Percentiles rank a stretch among this genome's conserved stretches.
These are phyloP conservation scores for Aspergillus hortae DNA, from an alignment of 2,329 filamentous ascomycete genomes.

Conservation along the genomic window DNA sequence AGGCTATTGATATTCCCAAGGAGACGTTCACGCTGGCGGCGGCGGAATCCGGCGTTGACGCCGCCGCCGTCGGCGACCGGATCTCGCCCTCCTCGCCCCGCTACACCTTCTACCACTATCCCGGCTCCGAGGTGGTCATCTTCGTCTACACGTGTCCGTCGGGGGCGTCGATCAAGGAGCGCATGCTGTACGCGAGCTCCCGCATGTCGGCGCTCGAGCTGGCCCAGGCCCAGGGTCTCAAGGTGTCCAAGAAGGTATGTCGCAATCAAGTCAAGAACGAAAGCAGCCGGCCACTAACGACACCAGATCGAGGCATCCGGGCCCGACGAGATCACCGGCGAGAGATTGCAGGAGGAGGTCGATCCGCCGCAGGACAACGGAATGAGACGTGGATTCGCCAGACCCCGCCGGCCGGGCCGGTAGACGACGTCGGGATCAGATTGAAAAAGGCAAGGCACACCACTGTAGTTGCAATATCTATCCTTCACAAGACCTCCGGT, in stretches of 20 bases:
- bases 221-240: slow-evolving; percentile 55
- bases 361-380: slow-evolving; percentile 46
- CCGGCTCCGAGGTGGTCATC: slow-evolving; percentile 46
- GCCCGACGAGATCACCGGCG: slow-evolving; percentile 55
- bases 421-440: slow-evolving; percentile 19
- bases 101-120: slow-evolving; percentile 59
- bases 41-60: slow-evolving; percentile 39
- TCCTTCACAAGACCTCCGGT: too few relatives aligned
- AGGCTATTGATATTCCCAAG: slow-evolving; percentile 41
- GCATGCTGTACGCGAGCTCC: slow-evolving; percentile 63
- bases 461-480: too few relatives aligned
- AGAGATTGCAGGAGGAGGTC: slow-evolving; percentile 53
- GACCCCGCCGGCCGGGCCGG: slow-evolving; percentile 61
- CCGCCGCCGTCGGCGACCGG: slow-evolving; percentile 42
- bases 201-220: slow-evolving; percentile 51
- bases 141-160: slow-evolving; percentile 65
- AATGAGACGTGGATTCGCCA: slow-evolving; percentile 55
- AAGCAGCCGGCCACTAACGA: slow-evolving; percentile 14
- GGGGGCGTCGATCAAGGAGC: slow-evolving; percentile 59
- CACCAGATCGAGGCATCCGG: slow-evolving; percentile 56
- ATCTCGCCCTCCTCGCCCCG: slow-evolving; percentile 55
- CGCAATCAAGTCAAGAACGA: neutral
- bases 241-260: slow-evolving; percentile 54
- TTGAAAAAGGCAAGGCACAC: too few relatives aligned
- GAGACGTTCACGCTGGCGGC: slow-evolving; percentile 56